These are phyloP conservation scores for Emergomyces orientalis DNA, from an alignment of 2,329 filamentous ascomycete genomes.

Conservation along the genomic window DNA sequence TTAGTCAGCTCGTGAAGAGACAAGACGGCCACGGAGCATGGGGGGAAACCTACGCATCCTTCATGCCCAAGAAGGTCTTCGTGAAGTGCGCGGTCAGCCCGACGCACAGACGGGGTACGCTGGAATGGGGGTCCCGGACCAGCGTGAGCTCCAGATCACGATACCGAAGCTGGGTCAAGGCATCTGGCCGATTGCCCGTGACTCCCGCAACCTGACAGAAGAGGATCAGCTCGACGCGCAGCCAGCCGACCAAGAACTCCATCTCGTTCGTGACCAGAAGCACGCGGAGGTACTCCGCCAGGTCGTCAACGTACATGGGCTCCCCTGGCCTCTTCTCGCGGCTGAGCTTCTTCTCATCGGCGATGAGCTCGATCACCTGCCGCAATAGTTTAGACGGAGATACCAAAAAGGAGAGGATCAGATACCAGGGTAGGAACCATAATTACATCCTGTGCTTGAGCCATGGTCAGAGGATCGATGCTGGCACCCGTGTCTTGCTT, in stretches of 20 bases:
- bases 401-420: background rate
- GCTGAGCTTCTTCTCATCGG: constrained; percentile 17
- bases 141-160: constrained; percentile 14
- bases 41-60: constrained; percentile 10
- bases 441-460: constrained; percentile 11
- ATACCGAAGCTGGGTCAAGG: constrained; percentile 15
- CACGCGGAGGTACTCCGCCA: constrained; percentile 14
- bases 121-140: background rate
- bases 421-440: background rate
- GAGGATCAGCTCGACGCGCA: constrained; percentile 17
- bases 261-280: constrained; percentile 14
- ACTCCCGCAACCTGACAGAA: constrained; percentile 16
- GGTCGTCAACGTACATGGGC: constrained; percentile 15
- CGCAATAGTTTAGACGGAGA: background rate
- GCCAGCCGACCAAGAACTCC: constrained; percentile 14
- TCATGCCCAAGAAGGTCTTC: constrained; percentile 13
- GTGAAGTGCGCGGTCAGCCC: constrained; percentile 11
- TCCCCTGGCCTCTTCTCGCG: constrained; percentile 10
- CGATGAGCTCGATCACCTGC: constrained; percentile 15
- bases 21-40: background rate
- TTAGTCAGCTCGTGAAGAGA: background rate
- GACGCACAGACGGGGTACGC: constrained; percentile 6
- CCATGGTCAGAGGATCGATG: constrained; percentile 16
- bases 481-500: constrained; percentile 13
- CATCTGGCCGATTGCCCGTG: constrained; percentile 14